phyloP scores from a whole-genome alignment of 768 basidiomycete species.

The Boletellus emodensis region DNA sequence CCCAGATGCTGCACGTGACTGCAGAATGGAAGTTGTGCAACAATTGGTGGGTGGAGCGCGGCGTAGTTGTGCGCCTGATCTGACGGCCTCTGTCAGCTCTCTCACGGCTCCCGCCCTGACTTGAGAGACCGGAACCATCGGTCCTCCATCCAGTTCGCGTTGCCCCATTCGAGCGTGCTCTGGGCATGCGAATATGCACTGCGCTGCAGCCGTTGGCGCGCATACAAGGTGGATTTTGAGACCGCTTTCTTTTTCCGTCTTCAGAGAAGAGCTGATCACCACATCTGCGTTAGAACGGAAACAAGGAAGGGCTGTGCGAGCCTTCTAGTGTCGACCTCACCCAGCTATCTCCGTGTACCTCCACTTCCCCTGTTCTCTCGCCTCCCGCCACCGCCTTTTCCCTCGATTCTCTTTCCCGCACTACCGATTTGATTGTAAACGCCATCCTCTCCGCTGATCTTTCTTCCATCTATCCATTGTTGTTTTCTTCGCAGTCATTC shows the following conservation, averaged over 20 bases:
- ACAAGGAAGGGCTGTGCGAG: constrained; percentile 25
- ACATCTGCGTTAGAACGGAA: constrained; percentile 25
- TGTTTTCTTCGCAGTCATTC: constrained; percentile 47
- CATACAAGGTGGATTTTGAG: constrained; percentile 46
- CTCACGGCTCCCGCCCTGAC: constrained; percentile 70
- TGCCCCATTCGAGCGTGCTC: constrained; percentile 57
- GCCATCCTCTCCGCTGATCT: constrained; percentile 49
- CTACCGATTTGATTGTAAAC: constrained; percentile 52
- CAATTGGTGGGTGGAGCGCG: constrained; percentile 47
- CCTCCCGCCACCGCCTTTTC: constrained; percentile 33
- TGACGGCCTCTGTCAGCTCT: constrained; percentile 35
- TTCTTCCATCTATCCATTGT: constrained; percentile 47
- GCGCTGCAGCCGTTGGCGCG: constrained; percentile 56
- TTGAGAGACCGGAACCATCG: constrained; percentile 68
- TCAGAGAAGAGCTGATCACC: constrained; percentile 1
- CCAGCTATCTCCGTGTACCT: constrained; percentile 26
- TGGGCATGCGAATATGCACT: constrained; percentile 69
- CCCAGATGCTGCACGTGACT: constrained; percentile 75
- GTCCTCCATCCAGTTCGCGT: constrained; percentile 66
- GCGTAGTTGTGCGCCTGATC: constrained; percentile 2
- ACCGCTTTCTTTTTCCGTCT: neutral
- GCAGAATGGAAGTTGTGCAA: constrained; percentile 61
- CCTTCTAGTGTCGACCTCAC: constrained; percentile 21
- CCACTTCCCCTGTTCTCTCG: constrained; percentile 23
- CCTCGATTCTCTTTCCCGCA: constrained; percentile 37